These are phyloP conservation scores for Sicyos baderoa DNA, from an alignment of 306 rosid genomes.

Conservation along the genomic window DNA sequence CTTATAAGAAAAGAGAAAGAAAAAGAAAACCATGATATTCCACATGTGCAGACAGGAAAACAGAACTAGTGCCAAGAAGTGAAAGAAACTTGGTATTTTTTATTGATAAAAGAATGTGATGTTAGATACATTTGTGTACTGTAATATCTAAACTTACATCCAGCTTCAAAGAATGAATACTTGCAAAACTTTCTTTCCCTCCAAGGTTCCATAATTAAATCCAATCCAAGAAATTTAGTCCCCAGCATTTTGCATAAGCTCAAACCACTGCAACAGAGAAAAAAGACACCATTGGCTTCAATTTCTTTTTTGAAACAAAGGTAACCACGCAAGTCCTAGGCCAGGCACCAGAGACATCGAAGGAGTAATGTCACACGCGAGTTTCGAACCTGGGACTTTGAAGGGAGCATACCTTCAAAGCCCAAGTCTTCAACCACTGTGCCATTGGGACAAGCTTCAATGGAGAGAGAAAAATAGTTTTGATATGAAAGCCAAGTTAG, in stretches of 20 bases:
- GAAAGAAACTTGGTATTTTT: neutral
- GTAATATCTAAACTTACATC: neutral
- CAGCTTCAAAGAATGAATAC: neutral
- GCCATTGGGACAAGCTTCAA: no score
- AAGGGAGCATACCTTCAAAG: no score
- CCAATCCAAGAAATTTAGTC: conserved; percentile 17
- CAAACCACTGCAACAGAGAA: conserved; percentile 67
- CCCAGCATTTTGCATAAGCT: conserved; percentile 58
- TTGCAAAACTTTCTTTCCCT: neutral
- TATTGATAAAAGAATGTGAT: neutral
- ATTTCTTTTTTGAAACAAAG: no score
- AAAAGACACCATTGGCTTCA: neutral
- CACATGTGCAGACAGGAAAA: no score
- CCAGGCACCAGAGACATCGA: no score
- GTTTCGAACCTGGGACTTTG: no score
- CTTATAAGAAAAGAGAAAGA: no score
- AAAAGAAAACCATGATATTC: no score
- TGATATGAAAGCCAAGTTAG: neutral
- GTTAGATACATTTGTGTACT: neutral
- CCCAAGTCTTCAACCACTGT: no score
- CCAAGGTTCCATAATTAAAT: neutral
- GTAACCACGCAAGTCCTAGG: no score
- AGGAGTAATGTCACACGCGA: no score
- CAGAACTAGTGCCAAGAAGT: neutral
- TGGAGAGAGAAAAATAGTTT: no score